Conservation (phyloP, 306 rosid species). For the Inga leiocalycina region DNA sequence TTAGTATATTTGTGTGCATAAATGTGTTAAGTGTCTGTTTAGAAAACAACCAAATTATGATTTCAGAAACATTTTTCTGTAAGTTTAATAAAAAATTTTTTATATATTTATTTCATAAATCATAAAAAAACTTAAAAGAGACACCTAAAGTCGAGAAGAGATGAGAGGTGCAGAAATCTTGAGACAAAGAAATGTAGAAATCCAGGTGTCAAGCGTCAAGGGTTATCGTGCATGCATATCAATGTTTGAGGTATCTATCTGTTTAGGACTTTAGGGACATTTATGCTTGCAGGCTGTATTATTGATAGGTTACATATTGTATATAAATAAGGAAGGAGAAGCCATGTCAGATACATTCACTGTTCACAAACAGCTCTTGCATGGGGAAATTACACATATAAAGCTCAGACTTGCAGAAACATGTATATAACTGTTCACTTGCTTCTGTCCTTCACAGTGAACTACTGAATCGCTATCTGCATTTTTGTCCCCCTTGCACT, state of each 20-base stretch:
- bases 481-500: background rate
- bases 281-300: background rate
- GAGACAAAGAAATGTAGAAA: background rate
- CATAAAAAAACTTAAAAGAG: rapidly evolving
- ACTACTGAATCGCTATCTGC: no score
- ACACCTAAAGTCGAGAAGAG: no score
- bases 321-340: background rate
- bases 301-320: background rate
- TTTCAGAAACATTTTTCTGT: rapidly evolving
- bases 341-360: background rate
- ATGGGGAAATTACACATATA: background rate
- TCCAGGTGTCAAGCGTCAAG: background rate
- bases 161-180: background rate
- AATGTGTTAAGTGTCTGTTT: no score
- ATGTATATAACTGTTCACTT: background rate
- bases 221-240: background rate
- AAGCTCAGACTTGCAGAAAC: background rate
- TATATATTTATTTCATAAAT: no score
- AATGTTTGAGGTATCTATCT: background rate
- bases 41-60: no score
- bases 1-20: no score
- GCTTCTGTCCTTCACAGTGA: background rate
- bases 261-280: background rate
- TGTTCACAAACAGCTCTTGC: background rate
- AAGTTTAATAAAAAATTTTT: rapidly evolving